Evolutionary conservation across 2,329 filamentous ascomycete species (phyloP).

Genomic region (Diaporthe longicolla): DNA sequence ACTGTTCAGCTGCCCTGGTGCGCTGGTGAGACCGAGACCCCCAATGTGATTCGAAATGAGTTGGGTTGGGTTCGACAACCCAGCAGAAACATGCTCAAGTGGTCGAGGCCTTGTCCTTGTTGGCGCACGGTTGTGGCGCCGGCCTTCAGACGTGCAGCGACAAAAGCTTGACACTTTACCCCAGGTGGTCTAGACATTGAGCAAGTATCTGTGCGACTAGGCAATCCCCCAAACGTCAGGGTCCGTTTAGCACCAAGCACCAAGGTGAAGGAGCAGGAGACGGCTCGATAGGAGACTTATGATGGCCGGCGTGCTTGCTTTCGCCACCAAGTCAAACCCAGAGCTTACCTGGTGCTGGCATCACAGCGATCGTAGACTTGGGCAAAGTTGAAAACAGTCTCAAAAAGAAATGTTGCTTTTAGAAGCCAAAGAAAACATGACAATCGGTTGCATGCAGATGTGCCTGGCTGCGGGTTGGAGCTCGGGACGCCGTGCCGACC

Average conservation of each 20-base stretch:
- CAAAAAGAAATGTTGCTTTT: background rate
- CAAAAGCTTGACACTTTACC: conserved; percentile 32
- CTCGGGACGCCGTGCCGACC: background rate
- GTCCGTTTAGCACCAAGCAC: background rate
- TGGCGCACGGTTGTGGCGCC: conserved; percentile 33
- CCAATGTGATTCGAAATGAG: conserved; percentile 9
- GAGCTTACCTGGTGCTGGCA: background rate
- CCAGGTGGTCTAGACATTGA: conserved; percentile 32
- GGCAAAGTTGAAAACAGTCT: conserved; percentile 16
- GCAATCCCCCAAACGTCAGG: conserved; percentile 1
- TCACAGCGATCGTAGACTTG: background rate
- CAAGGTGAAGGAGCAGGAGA: background rate
- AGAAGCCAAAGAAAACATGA: background rate
- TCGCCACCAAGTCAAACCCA: background rate
- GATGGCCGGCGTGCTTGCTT: background rate
- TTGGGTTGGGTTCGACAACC: background rate
- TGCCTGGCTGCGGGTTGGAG: background rate
- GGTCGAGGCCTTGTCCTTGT: conserved; percentile 32
- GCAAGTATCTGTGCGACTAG: conserved; percentile 39
- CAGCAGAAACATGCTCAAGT: conserved; percentile 39
- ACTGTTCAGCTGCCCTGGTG: background rate
- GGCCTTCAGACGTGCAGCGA: conserved; percentile 14
- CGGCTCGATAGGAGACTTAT: conserved; percentile 3
- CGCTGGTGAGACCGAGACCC: conserved; percentile 19
- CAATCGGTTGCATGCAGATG: background rate